phyloP scores from a whole-genome alignment of 2,329 filamentous ascomycete genomes.

The Aspergillaceae sp. region DNA sequence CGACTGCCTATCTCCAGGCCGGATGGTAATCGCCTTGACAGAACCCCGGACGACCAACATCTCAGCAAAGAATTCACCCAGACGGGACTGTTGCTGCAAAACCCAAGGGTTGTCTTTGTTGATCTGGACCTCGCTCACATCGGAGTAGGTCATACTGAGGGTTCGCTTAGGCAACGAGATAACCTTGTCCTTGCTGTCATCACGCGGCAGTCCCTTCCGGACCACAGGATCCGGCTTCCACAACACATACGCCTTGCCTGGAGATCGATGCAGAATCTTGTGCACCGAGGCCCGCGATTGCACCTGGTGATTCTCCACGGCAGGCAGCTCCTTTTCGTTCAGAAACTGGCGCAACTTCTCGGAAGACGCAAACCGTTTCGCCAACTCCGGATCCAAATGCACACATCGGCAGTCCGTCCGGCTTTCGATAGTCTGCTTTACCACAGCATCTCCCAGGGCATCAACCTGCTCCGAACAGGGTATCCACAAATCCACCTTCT shows the following conservation, averaged over 20 bases:
- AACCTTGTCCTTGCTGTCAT: conserved; percentile 49
- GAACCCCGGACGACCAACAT: conserved; percentile 56
- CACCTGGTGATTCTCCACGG: conserved; percentile 48
- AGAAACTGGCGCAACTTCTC: conserved; percentile 56
- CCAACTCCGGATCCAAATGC: conserved; percentile 52
- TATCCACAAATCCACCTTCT: conserved; percentile 63
- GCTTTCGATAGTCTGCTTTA: conserved; percentile 53
- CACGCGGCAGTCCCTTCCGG: conserved; percentile 21
- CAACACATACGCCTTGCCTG: conserved; percentile 51
- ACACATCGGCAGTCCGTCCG: conserved; percentile 53
- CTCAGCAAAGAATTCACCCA: conserved; percentile 64
- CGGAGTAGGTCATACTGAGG: conserved; percentile 44
- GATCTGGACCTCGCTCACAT: conserved; percentile 49
- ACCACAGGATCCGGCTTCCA: conserved; percentile 40
- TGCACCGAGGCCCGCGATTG: conserved; percentile 46
- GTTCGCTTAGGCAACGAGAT: conserved; percentile 52
- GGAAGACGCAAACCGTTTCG: conserved; percentile 55
- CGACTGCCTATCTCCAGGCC: conserved; percentile 54
- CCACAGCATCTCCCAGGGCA: conserved; percentile 57
- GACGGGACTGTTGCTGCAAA: conserved; percentile 59
- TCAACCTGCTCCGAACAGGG: conserved; percentile 61
- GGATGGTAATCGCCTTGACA: conserved; percentile 59
- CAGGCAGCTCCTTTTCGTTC: conserved; percentile 44
- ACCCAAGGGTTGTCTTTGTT: conserved; percentile 53
- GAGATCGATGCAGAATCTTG: conserved; percentile 41